Evolutionary conservation across 1,284 basidiomycete genomes (phyloP).

Genomic region (Ceratobasidium sp.): DNA sequence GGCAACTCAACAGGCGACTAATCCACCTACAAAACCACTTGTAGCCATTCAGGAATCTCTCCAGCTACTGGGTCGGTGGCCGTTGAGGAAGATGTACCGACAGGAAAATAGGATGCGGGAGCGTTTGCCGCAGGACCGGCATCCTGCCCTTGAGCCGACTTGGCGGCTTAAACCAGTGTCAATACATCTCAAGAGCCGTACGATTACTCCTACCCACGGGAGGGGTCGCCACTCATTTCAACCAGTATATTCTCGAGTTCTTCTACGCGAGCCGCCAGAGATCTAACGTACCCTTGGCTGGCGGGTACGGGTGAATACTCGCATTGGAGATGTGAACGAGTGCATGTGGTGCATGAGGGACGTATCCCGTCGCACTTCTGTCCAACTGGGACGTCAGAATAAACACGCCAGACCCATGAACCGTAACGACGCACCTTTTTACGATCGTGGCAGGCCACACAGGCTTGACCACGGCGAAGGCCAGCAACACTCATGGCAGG

Average conservation of each 20-base stretch:
- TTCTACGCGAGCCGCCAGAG: slow-evolving; percentile 4
- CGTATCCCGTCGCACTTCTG: slow-evolving; percentile 23
- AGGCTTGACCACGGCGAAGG: slow-evolving; percentile 8
- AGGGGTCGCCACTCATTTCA: neutral
- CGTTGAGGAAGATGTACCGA: neutral
- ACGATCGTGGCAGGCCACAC: slow-evolving; percentile 17
- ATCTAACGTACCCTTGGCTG: neutral
- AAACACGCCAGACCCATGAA: no score
- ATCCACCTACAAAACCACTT: slow-evolving; percentile 29
- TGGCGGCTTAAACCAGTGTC: neutral
- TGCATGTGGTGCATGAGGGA: slow-evolving; percentile 24
- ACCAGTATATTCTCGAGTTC: slow-evolving; percentile 28
- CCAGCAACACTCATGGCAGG: neutral
- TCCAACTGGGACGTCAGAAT: neutral
- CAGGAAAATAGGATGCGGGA: neutral
- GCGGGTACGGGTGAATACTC: slow-evolving; percentile 11
- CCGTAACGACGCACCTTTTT: slow-evolving; percentile 18
- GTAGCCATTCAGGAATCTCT: slow-evolving; percentile 18
- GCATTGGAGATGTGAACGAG: slow-evolving; percentile 24
- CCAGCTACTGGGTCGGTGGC: slow-evolving; percentile 24
- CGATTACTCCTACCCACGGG: neutral
- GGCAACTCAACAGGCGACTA: neutral
- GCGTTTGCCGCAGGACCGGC: neutral
- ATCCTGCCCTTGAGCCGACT: neutral
- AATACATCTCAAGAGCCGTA: neutral